Evolutionary conservation across 2,329 filamentous ascomycete genomes (phyloP), one percentile per base, ranked within the genome.

Genomic region (Septoria petroselini): DNA sequence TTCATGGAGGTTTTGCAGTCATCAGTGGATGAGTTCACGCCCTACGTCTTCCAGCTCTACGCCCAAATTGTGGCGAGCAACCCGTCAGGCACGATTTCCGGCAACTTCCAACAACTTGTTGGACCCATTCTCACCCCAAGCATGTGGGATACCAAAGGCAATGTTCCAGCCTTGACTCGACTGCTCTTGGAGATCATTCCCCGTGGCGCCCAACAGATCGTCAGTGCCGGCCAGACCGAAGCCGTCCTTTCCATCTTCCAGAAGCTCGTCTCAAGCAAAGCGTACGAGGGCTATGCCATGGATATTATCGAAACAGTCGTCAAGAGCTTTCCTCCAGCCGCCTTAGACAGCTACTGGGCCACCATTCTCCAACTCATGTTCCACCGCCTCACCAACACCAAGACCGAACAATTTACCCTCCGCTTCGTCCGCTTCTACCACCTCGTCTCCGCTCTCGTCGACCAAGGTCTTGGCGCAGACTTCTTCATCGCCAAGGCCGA

Each of bases 381-480:
- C 66, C 86, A 83, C 12, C 77, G 84, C 30, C 72, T 88, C 52
- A 77, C 74, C 75, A 85, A 76, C 72, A 88, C 72, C 71, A 93
- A 80, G 72, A 84, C 91, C 0, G 91, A 97, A 62, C 86, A 83
- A 39, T 86, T 95, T 70, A 86, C 90, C 62, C 75, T 88, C 47
- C 85, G 90, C 45, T 96, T 98, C 67, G 86, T 91, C 46, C 85
- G 90, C 27, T 94, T 98, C 76, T 98, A 94, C 69, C 91, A 98
- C 70, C 83, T 96, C 56, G 80, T 97, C 47, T 88, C 88, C 23
- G 88, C 90, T 14, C 79, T 78, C 54, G 82, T 86, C 27, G 85
- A 93, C 56, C 81, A 82, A 58, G 89, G 90, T n/a, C 82, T 93
- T 50, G 93, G 91, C 40, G 81, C 90, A 6, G 93, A 98, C 70